phyloP scores from a whole-genome alignment of 2,329 filamentous ascomycete genomes.

The Colletotrichum sp. region DNA sequence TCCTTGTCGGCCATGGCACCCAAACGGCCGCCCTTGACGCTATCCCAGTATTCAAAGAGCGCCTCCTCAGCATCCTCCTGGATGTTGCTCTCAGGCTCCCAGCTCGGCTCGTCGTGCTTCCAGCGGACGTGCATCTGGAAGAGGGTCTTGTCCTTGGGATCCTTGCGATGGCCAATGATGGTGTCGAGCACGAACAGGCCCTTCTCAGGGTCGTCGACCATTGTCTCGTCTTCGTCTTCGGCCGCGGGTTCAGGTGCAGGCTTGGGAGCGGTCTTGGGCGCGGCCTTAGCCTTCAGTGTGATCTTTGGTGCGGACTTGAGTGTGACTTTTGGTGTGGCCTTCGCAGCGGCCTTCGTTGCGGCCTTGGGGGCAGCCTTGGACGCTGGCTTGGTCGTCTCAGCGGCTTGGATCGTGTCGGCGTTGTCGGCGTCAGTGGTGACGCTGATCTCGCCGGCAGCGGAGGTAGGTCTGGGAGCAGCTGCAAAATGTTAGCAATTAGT shows the following conservation, averaged over 20 bases:
- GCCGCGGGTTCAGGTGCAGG: background rate
- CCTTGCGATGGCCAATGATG: slow-evolving; percentile 11
- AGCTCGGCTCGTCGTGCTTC: slow-evolving; percentile 31
- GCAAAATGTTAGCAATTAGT: background rate
- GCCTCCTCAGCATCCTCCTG: slow-evolving; percentile 35
- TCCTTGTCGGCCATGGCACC: slow-evolving; percentile 16
- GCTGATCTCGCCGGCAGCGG: slow-evolving; percentile 2
- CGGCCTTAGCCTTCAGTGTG: background rate
- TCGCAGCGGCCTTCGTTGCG: background rate
- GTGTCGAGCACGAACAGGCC: slow-evolving; percentile 9
- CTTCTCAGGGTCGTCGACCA: background rate
- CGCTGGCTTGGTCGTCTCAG: background rate
- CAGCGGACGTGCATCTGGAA: slow-evolving; percentile 37
- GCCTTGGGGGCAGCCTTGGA: background rate
- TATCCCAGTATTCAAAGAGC: slow-evolving; percentile 27
- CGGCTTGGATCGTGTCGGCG: slow-evolving; percentile 1
- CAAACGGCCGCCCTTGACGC: slow-evolving; percentile 19
- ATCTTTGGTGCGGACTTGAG: background rate
- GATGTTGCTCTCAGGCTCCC: slow-evolving; percentile 38
- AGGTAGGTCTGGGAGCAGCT: background rate
- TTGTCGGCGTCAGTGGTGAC: background rate
- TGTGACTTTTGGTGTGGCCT: background rate
- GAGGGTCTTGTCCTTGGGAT: slow-evolving; percentile 18
- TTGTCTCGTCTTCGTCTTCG: background rate
- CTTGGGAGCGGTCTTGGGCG: background rate